Conservation (phyloP, 2,329 filamentous ascomycete species). For the Trichoderma atrobrunneum region DNA sequence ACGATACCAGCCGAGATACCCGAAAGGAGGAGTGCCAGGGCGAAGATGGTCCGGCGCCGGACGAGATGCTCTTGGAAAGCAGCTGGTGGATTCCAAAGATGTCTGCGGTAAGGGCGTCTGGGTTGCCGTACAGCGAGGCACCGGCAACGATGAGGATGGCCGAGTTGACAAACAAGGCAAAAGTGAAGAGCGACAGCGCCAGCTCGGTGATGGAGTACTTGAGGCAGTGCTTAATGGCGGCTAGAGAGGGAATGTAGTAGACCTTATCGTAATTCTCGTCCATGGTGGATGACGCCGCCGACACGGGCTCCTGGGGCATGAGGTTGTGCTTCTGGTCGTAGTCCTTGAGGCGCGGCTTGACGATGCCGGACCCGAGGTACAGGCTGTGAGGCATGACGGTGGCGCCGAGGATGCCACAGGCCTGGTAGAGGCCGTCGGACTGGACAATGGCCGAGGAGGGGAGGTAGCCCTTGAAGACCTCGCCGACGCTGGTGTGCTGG, state of each 20-base stretch:
- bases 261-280: slow-evolving; percentile 42
- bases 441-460: slow-evolving; percentile 59
- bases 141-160: slow-evolving; percentile 81
- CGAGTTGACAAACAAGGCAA: slow-evolving; percentile 81
- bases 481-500: slow-evolving; percentile 49
- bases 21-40: slow-evolving; percentile 74
- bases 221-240: slow-evolving; percentile 71
- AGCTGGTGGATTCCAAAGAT: slow-evolving; percentile 81
- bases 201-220: slow-evolving; percentile 72
- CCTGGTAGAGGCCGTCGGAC: slow-evolving; percentile 58
- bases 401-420: slow-evolving; percentile 73
- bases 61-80: slow-evolving; percentile 65
- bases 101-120: slow-evolving; percentile 64
- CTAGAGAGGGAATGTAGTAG: slow-evolving; percentile 67
- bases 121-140: slow-evolving; percentile 65
- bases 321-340: slow-evolving; percentile 60
- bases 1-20: slow-evolving; percentile 81
- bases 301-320: slow-evolving; percentile 36
- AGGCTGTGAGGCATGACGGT: slow-evolving; percentile 71
- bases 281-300: slow-evolving; percentile 29
- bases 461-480: slow-evolving; percentile 64
- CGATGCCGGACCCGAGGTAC: slow-evolving; percentile 67
- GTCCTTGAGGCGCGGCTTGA: slow-evolving; percentile 63
- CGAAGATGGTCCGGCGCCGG: slow-evolving; percentile 82
- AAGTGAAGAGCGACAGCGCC: slow-evolving; percentile 71